phyloP scores from a whole-genome alignment of 768 basidiomycete species.

The Chalciporus chontae region DNA sequence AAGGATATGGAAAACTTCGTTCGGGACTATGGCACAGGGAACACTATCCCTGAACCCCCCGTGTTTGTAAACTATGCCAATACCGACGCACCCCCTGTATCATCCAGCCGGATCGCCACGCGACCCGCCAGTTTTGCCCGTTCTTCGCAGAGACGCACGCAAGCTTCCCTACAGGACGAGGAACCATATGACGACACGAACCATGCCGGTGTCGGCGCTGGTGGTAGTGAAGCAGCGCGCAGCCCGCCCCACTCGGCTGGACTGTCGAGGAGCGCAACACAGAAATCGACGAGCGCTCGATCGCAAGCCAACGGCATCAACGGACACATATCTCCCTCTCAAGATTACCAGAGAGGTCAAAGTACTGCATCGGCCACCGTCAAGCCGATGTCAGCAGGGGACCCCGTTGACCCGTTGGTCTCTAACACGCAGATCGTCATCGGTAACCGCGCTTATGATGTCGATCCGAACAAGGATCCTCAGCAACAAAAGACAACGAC shows the following conservation, averaged over 20 bases:
- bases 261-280: conserved; percentile 30
- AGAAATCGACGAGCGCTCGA: conserved; percentile 27
- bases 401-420: conserved; percentile 60
- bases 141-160: conserved; percentile 33
- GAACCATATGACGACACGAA: conserved; percentile 50
- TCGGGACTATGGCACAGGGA: conserved; percentile 83
- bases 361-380: conserved; percentile 20
- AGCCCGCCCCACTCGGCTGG: conserved; percentile 31
- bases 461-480: conserved; percentile 65
- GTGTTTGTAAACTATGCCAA: conserved; percentile 79
- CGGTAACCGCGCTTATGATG: conserved; percentile 63
- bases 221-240: conserved; percentile 40
- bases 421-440: conserved; percentile 61
- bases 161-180: conserved; percentile 35
- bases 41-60: conserved; percentile 83
- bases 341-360: conserved; percentile 25
- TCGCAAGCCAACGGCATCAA: conserved; percentile 32
- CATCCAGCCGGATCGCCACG: conserved; percentile 52
- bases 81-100: conserved; percentile 60
- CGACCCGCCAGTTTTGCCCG: conserved; percentile 55
- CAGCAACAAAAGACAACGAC: conserved; percentile 35
- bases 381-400: conserved; percentile 38
- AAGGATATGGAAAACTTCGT: conserved; percentile 90
- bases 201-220: conserved; percentile 68
- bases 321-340: conserved; percentile 25